phyloP scores from a whole-genome alignment of 2,329 filamentous ascomycete genomes.

The Lecanicillium sp. region DNA sequence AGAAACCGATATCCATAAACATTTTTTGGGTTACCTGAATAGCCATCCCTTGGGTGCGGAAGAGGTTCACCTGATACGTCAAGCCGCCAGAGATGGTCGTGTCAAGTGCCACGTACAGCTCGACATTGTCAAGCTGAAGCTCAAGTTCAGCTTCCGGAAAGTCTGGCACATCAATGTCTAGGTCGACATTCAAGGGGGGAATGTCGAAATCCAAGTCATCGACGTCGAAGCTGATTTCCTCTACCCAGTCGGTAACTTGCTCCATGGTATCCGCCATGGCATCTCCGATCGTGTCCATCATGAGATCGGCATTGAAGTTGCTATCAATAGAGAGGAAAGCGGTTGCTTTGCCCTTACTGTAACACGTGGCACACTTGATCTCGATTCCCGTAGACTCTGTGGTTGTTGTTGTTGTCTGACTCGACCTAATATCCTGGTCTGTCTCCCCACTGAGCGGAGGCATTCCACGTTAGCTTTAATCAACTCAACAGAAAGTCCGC shows the following conservation, averaged over 20 bases:
- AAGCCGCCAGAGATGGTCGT: slow-evolving; percentile 31
- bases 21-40: slow-evolving; percentile 29
- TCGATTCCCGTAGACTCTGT: slow-evolving; percentile 20
- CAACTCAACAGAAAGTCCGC: too few species aligned
- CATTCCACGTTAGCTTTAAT: too few species aligned
- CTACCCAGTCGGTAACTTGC: too few species aligned
- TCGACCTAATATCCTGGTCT: too few species aligned
- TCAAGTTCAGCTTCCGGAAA: too few species aligned
- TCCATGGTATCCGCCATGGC: too few species aligned
- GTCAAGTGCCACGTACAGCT: slow-evolving; percentile 40
- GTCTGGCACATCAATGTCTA: too few species aligned
- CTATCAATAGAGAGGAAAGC: slow-evolving; percentile 32
- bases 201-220: slow-evolving; percentile 22
- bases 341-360: slow-evolving; percentile 38
- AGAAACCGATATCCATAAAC: slow-evolving; percentile 38
- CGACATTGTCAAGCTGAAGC: slow-evolving; percentile 22
- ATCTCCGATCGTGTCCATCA: slow-evolving; percentile 26
- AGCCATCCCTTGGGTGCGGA: slow-evolving; percentile 36
- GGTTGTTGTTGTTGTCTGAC: background rate
- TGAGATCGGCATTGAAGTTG: slow-evolving; percentile 22
- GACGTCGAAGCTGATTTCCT: slow-evolving; percentile 20
- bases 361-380: slow-evolving; percentile 40
- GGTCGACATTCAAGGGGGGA: slow-evolving; percentile 27
- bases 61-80: slow-evolving; percentile 43
- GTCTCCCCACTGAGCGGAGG: background rate